Conservation (phyloP, 192 early-diverging fungal genomes). For the Coemansia asiatica region DNA sequence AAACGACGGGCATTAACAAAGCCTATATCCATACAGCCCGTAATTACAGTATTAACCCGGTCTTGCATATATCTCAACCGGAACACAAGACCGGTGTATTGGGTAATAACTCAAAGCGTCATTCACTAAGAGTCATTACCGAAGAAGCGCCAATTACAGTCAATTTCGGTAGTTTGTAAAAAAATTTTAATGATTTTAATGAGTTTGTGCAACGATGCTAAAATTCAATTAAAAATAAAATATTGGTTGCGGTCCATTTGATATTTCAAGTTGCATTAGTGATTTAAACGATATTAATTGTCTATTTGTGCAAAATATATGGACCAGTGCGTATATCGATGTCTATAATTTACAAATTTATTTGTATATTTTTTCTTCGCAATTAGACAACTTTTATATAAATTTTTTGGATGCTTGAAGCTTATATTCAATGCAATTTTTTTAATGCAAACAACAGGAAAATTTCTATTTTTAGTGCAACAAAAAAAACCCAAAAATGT, state of each 20-base stretch:
- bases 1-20: constrained; percentile 39
- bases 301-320: too few relatives aligned
- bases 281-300: too few relatives aligned
- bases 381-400: too few relatives aligned
- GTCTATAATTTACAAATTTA: too few relatives aligned
- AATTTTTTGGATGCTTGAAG: not conserved
- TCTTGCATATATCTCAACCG: constrained; percentile 29
- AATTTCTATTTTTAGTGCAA: not conserved
- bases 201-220: too few relatives aligned
- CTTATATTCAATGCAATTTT: too few relatives aligned
- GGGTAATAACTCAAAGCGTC: constrained; percentile 21
- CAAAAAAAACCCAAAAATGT: too few relatives aligned
- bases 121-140: constrained; percentile 35
- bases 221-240: not conserved
- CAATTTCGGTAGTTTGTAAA: constrained; percentile 30
- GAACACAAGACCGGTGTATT: constrained; percentile 31
- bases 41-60: constrained; percentile 17
- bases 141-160: constrained; percentile 37
- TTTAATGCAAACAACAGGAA: not conserved
- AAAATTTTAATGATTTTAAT: too few relatives aligned
- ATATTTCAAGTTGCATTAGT: too few relatives aligned
- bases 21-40: constrained; percentile 32
- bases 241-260: too few relatives aligned
- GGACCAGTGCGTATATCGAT: too few relatives aligned
- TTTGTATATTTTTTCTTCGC: too few relatives aligned